Evolutionary conservation across 441 rosid genomes (phyloP).

Genomic region (Viola pubescens): DNA sequence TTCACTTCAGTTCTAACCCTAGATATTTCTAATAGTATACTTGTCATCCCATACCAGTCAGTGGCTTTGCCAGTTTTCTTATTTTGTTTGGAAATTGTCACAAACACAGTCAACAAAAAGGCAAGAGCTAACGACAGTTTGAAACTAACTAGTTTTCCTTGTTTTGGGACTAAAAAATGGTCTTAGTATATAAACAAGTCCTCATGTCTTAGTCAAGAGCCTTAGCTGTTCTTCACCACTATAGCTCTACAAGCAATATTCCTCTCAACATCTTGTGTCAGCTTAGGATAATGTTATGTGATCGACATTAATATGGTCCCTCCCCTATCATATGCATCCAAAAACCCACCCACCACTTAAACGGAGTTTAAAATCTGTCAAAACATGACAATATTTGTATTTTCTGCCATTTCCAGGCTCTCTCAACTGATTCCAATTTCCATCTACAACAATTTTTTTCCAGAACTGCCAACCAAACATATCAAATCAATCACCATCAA

Average conservation of each 20-base stretch:
- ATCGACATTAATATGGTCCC: conserved; percentile 27
- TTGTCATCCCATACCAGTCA: too few species aligned
- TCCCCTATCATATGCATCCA: conserved; percentile 11
- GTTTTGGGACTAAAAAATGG: too few species aligned
- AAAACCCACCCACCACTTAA: conserved; percentile 24
- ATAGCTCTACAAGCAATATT: not conserved
- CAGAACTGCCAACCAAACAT: conserved; percentile 15
- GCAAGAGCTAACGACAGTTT: too few species aligned
- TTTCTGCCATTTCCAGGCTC: conserved; percentile 12
- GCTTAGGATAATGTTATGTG: not conserved
- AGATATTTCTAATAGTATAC: too few species aligned
- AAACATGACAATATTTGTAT: conserved; percentile 27
- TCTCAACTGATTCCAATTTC: not conserved
- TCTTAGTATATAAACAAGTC: too few species aligned
- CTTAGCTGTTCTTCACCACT: conserved; percentile 39
- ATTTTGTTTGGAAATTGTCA: too few species aligned
- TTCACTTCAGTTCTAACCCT: too few species aligned
- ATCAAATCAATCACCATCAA: conserved; percentile 32
- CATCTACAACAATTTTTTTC: conserved; percentile 1
- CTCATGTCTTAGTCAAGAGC: not conserved
- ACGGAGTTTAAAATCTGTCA: conserved; percentile 1
- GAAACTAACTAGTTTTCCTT: too few species aligned
- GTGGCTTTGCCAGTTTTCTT: too few species aligned
- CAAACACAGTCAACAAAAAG: too few species aligned
- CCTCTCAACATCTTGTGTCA: too few species aligned